phyloP scores from a whole-genome alignment of 345 rosid species.

The Bruguiera parviflora region DNA sequence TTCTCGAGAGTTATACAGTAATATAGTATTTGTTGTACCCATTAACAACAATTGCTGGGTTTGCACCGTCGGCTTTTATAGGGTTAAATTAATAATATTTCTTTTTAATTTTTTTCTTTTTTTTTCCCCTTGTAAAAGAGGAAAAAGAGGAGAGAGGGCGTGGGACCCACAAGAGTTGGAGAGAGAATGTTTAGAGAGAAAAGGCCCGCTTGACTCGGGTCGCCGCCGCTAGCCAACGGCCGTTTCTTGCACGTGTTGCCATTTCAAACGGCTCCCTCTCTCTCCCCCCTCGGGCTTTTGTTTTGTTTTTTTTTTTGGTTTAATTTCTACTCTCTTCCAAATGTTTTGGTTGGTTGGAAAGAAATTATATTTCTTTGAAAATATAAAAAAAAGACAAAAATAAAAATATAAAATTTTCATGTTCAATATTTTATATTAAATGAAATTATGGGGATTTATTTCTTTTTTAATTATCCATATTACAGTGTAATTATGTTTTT shows the following conservation, averaged over 20 bases:
- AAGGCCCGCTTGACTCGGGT: neutral
- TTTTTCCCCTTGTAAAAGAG: neutral
- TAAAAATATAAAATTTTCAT: too few relatives aligned
- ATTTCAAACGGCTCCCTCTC: neutral
- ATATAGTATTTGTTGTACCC: neutral
- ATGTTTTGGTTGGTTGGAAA: too few relatives aligned
- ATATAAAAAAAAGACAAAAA: too few relatives aligned
- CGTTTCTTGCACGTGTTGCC: slow-evolving; percentile 22
- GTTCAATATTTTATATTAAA: too few relatives aligned
- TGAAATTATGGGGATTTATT: too few relatives aligned
- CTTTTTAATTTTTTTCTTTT: neutral
- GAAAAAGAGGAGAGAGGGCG: neutral
- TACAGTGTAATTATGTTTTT: too few relatives aligned
- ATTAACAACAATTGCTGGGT: slow-evolving; percentile 7
- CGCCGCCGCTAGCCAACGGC: slow-evolving; percentile 13
- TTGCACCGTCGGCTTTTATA: slow-evolving; percentile 10
- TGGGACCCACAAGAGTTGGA: slow-evolving; percentile 12
- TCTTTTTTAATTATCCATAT: too few relatives aligned
- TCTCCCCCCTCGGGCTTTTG: neutral
- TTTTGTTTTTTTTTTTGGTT: neutral
- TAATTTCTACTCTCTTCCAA: too few relatives aligned
- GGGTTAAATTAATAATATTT: neutral
- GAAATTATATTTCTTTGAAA: too few relatives aligned
- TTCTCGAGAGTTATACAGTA: neutral
- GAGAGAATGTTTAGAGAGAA: neutral